Evolutionary conservation across 1,284 basidiomycete genomes (phyloP), one percentile per base, ranked within the genome.

Genomic region (Fomitopsis pinicola): DNA sequence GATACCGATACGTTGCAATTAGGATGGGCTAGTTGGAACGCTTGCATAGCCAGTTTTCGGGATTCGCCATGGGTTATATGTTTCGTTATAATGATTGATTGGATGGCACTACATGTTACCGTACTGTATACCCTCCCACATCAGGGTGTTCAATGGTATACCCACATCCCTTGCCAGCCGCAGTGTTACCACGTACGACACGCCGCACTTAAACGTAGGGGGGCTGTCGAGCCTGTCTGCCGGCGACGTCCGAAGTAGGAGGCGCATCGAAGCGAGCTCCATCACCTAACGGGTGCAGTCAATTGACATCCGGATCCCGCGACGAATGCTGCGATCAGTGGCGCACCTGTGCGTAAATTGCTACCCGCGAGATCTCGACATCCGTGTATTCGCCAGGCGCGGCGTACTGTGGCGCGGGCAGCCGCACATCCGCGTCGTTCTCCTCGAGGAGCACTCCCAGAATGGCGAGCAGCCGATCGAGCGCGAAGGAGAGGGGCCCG

Each of bases 401-500:
- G 26, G 66, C 76, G 53, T 84, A 84, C 61, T 86, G 77, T 4
- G 75, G 80, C 53, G 73, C 80, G 28, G 76, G 75, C 14, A 70
- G 75, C 12, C 84, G 76, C 6, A 71, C 73, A 14, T 88, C 85
- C 0, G 77, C 79, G 63, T 91, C 92, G 64, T 95, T 87, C 72
- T 97, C 94, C 61, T 93, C 89, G 42, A 95, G 76, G 8, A 98
- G 76, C 0, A 88, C 84, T 2, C 93, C 93, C 7, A 96, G 82
- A 59, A 97, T 90, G 0, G 94, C 92, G 1, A 95, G 72, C 57
- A 97, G 75, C 22, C 95, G 78, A 70, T 97, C 95, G 1, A 97
- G 75, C 0, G 91, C 84, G 71, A 97, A 97, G 0, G 90, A 74
- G 53, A 83, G 80, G 0, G 95, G 95, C 0, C 95, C 95, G 5